Percentiles rank a stretch among this genome's conserved stretches.
phyloP scores from a whole-genome alignment of 306 rosid genomes.

The Fragaria vesca region DNA sequence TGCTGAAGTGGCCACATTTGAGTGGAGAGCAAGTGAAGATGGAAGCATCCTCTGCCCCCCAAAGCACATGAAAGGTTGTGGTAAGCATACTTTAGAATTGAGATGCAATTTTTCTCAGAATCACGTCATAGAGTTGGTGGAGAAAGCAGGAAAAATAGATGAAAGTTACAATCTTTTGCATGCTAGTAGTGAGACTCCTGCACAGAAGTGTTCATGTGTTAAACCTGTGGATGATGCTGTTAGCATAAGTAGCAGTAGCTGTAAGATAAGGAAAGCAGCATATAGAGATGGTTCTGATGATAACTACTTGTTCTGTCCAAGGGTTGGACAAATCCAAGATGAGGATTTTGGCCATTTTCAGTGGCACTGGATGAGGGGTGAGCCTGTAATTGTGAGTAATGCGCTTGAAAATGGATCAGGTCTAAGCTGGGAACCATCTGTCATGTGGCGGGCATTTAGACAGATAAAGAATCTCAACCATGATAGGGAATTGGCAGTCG shows the following conservation, averaged over 20 bases:
- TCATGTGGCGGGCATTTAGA: constrained; percentile 96
- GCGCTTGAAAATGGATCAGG: constrained; percentile 67
- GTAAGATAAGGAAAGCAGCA: constrained; percentile 52
- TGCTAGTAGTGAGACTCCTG: constrained; percentile 18
- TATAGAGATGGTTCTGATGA: constrained; percentile 54
- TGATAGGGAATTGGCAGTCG: constrained; percentile 46
- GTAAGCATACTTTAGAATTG: constrained; percentile 55
- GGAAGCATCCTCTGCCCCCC: constrained; percentile 75
- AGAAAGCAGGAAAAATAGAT: constrained; percentile 50
- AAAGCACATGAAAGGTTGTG: constrained; percentile 41
- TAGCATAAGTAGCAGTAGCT: constrained; percentile 12
- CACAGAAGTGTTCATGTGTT: constrained; percentile 45
- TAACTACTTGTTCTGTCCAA: constrained; percentile 64
- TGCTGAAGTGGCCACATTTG: constrained; percentile 25
- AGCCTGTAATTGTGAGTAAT: constrained; percentile 80
- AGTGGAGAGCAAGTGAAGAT: constrained; percentile 54
- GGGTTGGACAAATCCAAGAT: constrained; percentile 41
- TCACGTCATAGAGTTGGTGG: constrained; percentile 45
- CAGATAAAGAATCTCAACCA: constrained; percentile 39
- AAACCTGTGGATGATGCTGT: constrained; percentile 15
- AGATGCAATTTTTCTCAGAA: constrained; percentile 40
- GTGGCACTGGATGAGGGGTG: constrained; percentile 80
- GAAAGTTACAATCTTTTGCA: constrained; percentile 27
- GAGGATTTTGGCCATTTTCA: constrained; percentile 68
- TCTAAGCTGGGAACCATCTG: constrained; percentile 89